phyloP scores from a whole-genome alignment of 208 protist species.

The Leishmania lainsoni region DNA sequence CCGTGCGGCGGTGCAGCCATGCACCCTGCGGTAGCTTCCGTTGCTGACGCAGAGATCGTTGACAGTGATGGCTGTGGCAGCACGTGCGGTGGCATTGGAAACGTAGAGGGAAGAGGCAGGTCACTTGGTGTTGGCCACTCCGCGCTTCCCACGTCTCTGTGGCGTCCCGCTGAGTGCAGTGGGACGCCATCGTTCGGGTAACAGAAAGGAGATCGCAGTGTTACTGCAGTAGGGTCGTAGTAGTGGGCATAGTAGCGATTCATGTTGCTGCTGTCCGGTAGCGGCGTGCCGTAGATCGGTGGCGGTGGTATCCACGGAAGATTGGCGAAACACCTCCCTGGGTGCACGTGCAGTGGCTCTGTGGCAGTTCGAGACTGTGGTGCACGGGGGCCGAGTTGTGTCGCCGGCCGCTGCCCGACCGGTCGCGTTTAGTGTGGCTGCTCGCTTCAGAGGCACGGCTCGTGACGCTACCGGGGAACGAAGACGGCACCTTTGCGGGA shows the following conservation, averaged over 20 bases:
- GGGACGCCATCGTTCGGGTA: not conserved
- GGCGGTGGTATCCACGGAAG: slow-evolving; percentile 45
- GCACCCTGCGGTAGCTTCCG: not conserved
- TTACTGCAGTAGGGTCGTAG: slow-evolving; percentile 8
- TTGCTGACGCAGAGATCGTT: not conserved
- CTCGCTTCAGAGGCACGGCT: not conserved
- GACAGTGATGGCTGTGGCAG: slow-evolving; percentile 21
- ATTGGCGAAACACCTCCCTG: not conserved
- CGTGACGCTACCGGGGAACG: not conserved
- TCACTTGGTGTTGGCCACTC: slow-evolving; percentile 64
- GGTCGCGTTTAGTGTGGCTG: not conserved
- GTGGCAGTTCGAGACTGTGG: not conserved
- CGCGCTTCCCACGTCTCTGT: not conserved
- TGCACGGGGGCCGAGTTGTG: not conserved
- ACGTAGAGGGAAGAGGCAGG: slow-evolving; percentile 61
- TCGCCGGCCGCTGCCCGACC: not conserved
- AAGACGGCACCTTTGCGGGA: not conserved
- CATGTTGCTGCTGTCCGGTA: slow-evolving; percentile 1
- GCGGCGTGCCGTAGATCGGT: slow-evolving; percentile 18
- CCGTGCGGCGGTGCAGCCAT: not conserved
- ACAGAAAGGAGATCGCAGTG: not conserved
- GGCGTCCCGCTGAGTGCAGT: not conserved
- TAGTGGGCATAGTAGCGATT: slow-evolving; percentile 19
- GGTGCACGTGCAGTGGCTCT: not conserved
- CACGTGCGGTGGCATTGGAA: slow-evolving; percentile 55